These are phyloP conservation scores for Camellia oleifera DNA, from an alignment of 179 eudicot species.

Conservation along the genomic window DNA sequence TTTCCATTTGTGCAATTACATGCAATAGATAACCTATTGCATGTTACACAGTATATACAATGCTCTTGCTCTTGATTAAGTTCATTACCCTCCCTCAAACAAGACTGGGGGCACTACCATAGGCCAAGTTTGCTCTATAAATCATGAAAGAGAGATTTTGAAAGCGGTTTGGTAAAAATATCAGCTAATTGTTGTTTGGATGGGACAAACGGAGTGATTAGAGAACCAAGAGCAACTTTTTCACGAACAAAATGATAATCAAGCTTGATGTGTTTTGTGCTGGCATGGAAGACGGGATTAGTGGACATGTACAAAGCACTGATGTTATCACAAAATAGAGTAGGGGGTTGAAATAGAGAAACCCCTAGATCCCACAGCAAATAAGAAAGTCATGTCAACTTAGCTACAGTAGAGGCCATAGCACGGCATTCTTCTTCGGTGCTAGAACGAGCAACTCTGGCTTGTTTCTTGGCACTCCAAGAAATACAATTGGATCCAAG, in stretches of 20 bases:
- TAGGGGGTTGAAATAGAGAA: neutral
- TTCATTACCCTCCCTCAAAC: neutral
- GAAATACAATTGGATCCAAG: neutral
- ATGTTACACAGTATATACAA: too few relatives aligned
- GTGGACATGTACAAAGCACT: neutral
- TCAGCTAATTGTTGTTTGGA: neutral
- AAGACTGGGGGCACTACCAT: neutral
- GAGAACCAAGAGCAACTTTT: neutral
- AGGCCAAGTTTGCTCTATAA: neutral
- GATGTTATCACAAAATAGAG: neutral
- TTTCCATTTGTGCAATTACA: neutral
- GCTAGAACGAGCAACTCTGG: neutral
- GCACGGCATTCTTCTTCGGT: neutral
- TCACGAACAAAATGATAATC: conserved; percentile 2
- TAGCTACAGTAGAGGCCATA: neutral
- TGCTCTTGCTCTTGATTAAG: too few relatives aligned
- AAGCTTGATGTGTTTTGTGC: neutral
- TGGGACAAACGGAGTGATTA: neutral
- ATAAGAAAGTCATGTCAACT: neutral
- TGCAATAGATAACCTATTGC: too few relatives aligned
- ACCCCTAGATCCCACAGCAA: neutral
- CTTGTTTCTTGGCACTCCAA: neutral
- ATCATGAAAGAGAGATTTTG: neutral
- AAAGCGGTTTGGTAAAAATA: neutral
- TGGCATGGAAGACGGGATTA: neutral